Evolutionary conservation across 257 asterid species (phyloP).

Genomic region (Lycium barbarum): DNA sequence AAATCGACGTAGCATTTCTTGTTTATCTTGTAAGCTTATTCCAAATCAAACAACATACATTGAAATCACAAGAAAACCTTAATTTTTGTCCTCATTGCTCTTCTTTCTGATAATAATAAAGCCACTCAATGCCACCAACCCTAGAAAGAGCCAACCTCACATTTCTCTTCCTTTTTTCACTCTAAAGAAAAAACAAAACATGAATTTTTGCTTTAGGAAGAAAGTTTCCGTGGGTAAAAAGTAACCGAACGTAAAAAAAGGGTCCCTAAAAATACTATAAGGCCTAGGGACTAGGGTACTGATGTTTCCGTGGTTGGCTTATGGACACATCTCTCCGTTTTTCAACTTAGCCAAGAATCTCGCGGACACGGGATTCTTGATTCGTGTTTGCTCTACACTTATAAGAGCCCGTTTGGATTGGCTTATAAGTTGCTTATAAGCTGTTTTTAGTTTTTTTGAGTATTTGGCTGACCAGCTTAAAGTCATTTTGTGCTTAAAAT

Average conservation of each 20-base stretch:
- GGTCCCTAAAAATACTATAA: too few relatives aligned
- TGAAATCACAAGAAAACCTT: neutral
- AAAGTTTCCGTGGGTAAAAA: neutral
- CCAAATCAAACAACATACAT: neutral
- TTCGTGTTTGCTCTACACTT: constrained; percentile 51
- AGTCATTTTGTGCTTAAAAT: too few relatives aligned
- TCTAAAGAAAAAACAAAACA: neutral
- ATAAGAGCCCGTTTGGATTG: too few relatives aligned
- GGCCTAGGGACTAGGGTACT: neutral
- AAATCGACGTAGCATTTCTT: neutral
- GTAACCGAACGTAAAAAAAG: neutral
- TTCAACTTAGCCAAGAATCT: constrained; percentile 51
- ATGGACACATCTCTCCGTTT: constrained; percentile 23
- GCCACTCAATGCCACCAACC: neutral
- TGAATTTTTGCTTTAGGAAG: neutral
- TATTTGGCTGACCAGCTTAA: too few relatives aligned
- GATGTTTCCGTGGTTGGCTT: constrained; percentile 29
- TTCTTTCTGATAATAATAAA: neutral
- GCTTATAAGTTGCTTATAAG: too few relatives aligned
- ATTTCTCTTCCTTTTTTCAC: neutral
- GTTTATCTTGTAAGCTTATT: neutral
- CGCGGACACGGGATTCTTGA: constrained; percentile 35
- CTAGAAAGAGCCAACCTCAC: too few relatives aligned
- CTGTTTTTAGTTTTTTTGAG: too few relatives aligned
- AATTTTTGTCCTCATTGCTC: neutral